Percentiles rank a stretch among this genome's conserved stretches.
Evolutionary conservation across 108 stramenopile genomes (phyloP).

Genomic region (Nitzschia sp.): DNA sequence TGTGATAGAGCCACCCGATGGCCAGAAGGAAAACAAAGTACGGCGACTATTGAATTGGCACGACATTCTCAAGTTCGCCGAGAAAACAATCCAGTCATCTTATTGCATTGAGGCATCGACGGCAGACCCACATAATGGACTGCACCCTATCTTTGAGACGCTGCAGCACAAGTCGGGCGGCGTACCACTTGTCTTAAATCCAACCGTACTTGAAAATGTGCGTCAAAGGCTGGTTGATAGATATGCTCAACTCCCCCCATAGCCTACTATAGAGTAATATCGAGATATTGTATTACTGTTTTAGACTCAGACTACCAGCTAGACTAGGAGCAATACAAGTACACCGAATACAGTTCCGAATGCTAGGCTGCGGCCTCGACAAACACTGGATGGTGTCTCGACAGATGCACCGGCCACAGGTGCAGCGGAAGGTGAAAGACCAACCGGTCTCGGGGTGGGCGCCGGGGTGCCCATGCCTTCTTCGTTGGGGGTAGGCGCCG

Average conservation of each 20-base stretch:
- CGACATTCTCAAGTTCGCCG: slow-evolving; percentile 26
- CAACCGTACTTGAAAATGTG: slow-evolving; percentile 23
- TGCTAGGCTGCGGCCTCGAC: too few species aligned
- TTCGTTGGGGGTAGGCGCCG: too few species aligned
- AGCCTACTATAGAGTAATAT: slow-evolving; percentile 1
- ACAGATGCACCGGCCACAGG: too few species aligned
- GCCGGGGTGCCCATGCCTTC: too few species aligned
- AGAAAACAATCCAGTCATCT: slow-evolving; percentile 1
- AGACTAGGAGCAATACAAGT: too few species aligned
- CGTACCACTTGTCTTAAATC: slow-evolving; percentile 23
- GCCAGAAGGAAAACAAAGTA: neutral
- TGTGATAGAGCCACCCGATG: neutral
- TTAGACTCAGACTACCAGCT: too few species aligned
- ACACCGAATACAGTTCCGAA: too few species aligned
- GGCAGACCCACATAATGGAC: neutral
- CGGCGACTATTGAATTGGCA: slow-evolving; percentile 26
- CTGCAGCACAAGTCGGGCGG: neutral
- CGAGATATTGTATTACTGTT: too few species aligned
- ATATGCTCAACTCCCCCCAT: slow-evolving; percentile 30
- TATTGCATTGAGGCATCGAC: neutral
- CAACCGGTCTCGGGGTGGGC: too few species aligned
- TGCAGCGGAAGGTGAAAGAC: too few species aligned
- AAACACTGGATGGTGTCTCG: too few species aligned
- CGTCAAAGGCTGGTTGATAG: slow-evolving; percentile 32
- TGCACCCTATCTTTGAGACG: slow-evolving; percentile 1